Evolutionary conservation across 306 rosid species (phyloP), one percentile per base, ranked within the genome.

Genomic region (Ormosia emarginata): DNA sequence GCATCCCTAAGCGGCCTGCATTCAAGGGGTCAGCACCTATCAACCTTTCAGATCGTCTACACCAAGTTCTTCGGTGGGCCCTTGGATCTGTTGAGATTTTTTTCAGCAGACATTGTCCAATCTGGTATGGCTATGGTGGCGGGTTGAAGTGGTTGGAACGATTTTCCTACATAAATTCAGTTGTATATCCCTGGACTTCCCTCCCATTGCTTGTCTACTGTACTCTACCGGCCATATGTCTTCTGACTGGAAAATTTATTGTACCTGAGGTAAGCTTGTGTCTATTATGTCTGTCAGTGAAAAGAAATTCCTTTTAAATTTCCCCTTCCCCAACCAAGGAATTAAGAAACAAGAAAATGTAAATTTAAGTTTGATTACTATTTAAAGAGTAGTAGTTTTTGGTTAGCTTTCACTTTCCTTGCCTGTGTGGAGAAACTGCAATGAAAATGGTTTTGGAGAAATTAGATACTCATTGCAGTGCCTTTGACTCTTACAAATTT

Each of bases 11-110:
- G 78, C 84, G 84, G 36, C 89, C 99, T 9, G 99, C 99, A 24
- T 96, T 96, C 87, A 96, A 96, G 79, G 99, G 99, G 33, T 96
- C 99, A 3, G 98, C 99, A 67, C 99, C 99, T 50, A 95, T 95
- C 63, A 95, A 95, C 62, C 93, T 95, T 36, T 92, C 98, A 5
- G 99, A 95, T 89, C 97, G 97, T 89, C 87, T 95, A 10, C 92
- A 95, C 83, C 99, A 95, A 85, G 99, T 95, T 82, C 93, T 95
- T 78, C 88, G 99, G 59, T 93, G 99, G 99, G 99, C 99, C 37
- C 87, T 95, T 72, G 99, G 98, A 41, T 95, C 99, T 8, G 99
- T 95, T 12, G 99, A 95, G 86, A 95, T 95, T 57, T 92, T 95
- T 80, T 90, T 93, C 88, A 95, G 99, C 84, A 92, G 62, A 81